Conservation (phyloP, 805 yeast species). For the Sugiyamaella qingdaonensis region DNA sequence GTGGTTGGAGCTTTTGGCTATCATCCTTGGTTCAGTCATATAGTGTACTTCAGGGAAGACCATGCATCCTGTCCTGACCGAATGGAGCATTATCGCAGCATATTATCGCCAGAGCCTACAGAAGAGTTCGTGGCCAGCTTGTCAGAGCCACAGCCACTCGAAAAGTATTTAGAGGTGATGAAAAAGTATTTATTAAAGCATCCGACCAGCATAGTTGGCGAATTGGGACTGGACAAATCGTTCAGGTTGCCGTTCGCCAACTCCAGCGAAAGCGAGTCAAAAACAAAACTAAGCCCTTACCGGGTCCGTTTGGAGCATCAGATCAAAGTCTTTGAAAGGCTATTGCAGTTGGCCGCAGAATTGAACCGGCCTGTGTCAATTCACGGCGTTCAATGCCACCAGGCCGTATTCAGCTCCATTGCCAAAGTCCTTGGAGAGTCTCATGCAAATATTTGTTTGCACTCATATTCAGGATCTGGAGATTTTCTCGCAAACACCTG, state of each 20-base stretch:
- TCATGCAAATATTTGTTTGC: conserved; percentile 52
- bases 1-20: conserved; percentile 47
- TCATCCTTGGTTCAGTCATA: conserved; percentile 90
- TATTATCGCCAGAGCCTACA: conserved; percentile 42
- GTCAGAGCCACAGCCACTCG: conserved; percentile 58
- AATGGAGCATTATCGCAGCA: conserved; percentile 50
- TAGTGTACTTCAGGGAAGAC: conserved; percentile 40
- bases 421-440: background rate
- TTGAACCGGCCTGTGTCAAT: conserved; percentile 56
- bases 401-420: conserved; percentile 39
- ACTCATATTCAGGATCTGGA: conserved; percentile 79
- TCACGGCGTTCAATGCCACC: conserved; percentile 83
- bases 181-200: conserved; percentile 30
- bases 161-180: conserved; percentile 35
- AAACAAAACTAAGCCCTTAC: conserved; percentile 38
- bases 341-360: conserved; percentile 52
- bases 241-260: conserved; percentile 64
- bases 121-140: conserved; percentile 40
- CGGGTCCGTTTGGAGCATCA: conserved; percentile 69
- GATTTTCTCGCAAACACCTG: conserved; percentile 43
- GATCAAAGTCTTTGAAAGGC: conserved; percentile 43
- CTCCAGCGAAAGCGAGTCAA: conserved; percentile 12
- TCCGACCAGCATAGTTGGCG: conserved; percentile 63
- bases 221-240: conserved; percentile 81
- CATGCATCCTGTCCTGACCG: background rate